Evolutionary conservation across 306 rosid genomes (phyloP).

Genomic region (Crotalaria pallida): DNA sequence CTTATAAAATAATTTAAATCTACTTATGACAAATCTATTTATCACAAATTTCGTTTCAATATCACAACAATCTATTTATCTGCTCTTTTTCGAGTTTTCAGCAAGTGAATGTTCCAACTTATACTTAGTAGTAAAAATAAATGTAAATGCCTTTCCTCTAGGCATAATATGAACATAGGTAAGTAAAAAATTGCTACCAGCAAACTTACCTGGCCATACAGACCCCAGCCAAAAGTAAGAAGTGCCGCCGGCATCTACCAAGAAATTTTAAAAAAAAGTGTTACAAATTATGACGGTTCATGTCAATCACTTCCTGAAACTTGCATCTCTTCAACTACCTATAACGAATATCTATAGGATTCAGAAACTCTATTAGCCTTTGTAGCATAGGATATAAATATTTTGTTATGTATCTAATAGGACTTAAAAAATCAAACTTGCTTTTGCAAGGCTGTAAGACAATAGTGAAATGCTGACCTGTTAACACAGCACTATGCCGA

Average conservation of each 20-base stretch:
- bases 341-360: background rate
- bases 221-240: conserved; percentile 88
- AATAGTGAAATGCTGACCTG: conserved; percentile 45
- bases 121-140: background rate
- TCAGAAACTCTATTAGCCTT: conserved; percentile 7
- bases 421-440: background rate
- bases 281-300: background rate
- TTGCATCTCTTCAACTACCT: background rate
- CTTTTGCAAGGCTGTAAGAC: background rate
- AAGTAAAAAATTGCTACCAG: background rate
- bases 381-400: background rate
- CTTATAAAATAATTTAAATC: too few species aligned
- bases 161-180: background rate
- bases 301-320: background rate
- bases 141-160: background rate
- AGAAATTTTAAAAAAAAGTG: background rate
- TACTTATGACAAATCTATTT: too few species aligned
- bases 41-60: background rate
- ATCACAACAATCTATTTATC: background rate
- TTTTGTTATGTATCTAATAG: background rate
- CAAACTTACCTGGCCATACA: conserved; percentile 78
- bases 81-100: background rate
- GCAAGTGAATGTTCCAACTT: background rate
- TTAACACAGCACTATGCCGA: conserved; percentile 76
- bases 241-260: conserved; percentile 67